Evolutionary conservation across 495 filamentous ascomycete genomes (phyloP), one percentile per base, ranked within the genome.

Genomic region (Neohortaea acidophila): DNA sequence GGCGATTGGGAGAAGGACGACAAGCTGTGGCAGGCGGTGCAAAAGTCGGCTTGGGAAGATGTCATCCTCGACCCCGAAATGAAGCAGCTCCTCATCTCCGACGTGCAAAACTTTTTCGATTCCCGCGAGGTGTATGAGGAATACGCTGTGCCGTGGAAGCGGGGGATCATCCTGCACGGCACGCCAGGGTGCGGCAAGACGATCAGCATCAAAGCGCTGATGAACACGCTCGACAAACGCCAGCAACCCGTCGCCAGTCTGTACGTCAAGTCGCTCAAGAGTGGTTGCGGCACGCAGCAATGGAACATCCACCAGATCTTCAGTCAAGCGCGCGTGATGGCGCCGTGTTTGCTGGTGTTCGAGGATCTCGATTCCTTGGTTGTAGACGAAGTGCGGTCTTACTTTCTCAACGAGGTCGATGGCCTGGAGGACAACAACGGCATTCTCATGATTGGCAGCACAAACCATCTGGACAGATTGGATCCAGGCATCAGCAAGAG

Each of bases 401-500:
- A 75, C 56, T 81, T 82, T 49, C 62, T 82, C 35, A 81, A 81
- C 48, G 73, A 81, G 45, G 66, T 80, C 2, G 77, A 81, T 44
- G 77, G 78, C 0, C 57, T 82, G 15, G 73, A 72, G 44, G 44
- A 40, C 12, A 60, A 60, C 37, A 52, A 60, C 31, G 58, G 58
- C 19, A 59, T 60, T 23, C 44, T 59, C 13, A 60, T 60, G 56
- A 46, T 60, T 19, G 56, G 50, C 10, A 47, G 42, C 19, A 60
- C 54, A 4, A 60, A 60, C 36, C 51, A 59, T 38, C 45, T 60
- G 25, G 56, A 57, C 38, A 39, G 33, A 14, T 46, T 60, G 12
- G 58, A 59, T 32, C 48, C 56, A 5, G 52, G 51, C 14, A 53
- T 60, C 28, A 26, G 51, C 18, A 59, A 59, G 32, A 42, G 58